Evolutionary conservation across 2,329 filamentous ascomycete species (phyloP).

Genomic region (Aspergillus ochraceoroseus): DNA sequence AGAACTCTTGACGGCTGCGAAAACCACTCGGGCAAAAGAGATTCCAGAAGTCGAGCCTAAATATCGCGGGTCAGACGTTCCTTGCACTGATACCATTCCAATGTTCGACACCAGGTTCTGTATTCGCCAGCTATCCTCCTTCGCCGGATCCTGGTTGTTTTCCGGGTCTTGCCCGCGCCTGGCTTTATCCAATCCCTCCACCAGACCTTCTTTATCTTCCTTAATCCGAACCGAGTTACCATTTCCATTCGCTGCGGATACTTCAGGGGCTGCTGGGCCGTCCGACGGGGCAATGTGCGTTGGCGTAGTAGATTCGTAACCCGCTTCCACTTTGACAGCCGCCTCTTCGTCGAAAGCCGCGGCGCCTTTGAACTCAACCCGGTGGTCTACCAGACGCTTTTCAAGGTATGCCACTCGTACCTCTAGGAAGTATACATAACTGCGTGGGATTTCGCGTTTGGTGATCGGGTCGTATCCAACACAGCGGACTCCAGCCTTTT

Average conservation of each 20-base stretch:
- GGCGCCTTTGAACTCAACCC: slow-evolving; percentile 67
- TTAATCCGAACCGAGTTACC: slow-evolving; percentile 18
- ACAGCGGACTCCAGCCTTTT: slow-evolving; percentile 85
- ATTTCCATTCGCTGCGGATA: slow-evolving; percentile 15
- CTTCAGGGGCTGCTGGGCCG: slow-evolving; percentile 15
- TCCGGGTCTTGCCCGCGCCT: slow-evolving; percentile 23
- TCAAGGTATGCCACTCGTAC: slow-evolving; percentile 80
- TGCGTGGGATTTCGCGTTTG: slow-evolving; percentile 87
- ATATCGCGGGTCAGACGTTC: slow-evolving; percentile 71
- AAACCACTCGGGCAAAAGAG: slow-evolving; percentile 89
- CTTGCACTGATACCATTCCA: slow-evolving; percentile 72
- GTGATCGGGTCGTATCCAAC: slow-evolving; percentile 96
- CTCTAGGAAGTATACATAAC: slow-evolving; percentile 93
- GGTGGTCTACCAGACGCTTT: slow-evolving; percentile 62
- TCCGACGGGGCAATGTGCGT: slow-evolving; percentile 19
- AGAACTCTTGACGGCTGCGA: slow-evolving; percentile 83
- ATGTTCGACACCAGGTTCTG: slow-evolving; percentile 65
- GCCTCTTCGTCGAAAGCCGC: slow-evolving; percentile 58
- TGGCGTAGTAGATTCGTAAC: slow-evolving; percentile 25
- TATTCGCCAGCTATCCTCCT: slow-evolving; percentile 57
- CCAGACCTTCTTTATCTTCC: slow-evolving; percentile 23
- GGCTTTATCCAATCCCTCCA: slow-evolving; percentile 20
- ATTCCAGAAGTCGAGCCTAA: slow-evolving; percentile 84
- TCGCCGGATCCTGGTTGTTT: slow-evolving; percentile 43
- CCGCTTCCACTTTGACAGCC: slow-evolving; percentile 29